These are phyloP conservation scores for Ophiostoma perfectum DNA, from an alignment of 2,329 filamentous ascomycete species.

Conservation along the genomic window DNA sequence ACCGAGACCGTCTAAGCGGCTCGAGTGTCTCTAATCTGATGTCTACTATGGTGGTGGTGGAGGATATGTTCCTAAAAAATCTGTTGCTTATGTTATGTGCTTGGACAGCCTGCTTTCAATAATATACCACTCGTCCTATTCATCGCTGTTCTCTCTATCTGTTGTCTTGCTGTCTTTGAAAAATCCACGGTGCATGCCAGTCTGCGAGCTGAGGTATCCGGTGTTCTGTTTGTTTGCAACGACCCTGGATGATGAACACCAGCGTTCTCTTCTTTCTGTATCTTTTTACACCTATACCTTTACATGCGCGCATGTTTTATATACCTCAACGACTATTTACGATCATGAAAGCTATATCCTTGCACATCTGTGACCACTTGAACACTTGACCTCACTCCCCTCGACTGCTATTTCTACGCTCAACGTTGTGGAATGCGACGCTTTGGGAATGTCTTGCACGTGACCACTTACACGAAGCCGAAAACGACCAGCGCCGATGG, in stretches of 20 bases:
- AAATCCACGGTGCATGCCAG: neutral
- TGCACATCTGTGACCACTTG: neutral
- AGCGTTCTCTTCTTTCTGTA: conserved; percentile 2
- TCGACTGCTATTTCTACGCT: too few species aligned
- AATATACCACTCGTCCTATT: conserved; percentile 8
- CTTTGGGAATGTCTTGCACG: conserved; percentile 1
- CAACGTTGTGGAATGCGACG: neutral
- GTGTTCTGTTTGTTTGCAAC: neutral
- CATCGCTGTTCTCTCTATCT: neutral
- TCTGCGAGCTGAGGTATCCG: neutral
- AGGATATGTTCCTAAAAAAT: conserved; percentile 1
- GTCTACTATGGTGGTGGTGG: neutral
- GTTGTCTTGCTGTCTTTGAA: neutral
- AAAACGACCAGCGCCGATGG: too few species aligned
- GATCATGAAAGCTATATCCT: neutral
- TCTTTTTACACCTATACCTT: conserved; percentile 1
- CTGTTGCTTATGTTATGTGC: neutral
- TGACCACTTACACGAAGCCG: neutral
- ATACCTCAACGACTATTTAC: neutral
- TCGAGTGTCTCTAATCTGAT: neutral
- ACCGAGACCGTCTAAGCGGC: conserved; percentile 5
- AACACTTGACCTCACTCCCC: neutral
- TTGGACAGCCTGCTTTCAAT: conserved; percentile 11
- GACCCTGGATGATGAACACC: neutral
- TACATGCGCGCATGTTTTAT: neutral